A percentile compares a stretch with the other conserved stretches of the same genome.
These are phyloP conservation scores for Dunaliella primolecta DNA, from an alignment of 139 green algal species.

Conservation along the genomic window DNA sequence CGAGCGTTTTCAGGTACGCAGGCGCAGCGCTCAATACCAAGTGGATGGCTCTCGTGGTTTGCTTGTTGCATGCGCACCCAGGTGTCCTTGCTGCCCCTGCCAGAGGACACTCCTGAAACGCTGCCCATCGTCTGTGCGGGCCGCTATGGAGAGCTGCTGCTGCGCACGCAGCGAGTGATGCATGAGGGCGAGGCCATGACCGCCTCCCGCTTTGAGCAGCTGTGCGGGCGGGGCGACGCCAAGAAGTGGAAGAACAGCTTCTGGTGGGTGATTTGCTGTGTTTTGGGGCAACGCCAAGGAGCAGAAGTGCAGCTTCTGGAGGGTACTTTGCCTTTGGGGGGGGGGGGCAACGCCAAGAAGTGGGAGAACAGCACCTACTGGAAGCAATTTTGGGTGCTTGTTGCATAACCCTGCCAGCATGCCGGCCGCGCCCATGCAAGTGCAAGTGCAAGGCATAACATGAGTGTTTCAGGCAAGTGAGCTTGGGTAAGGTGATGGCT, in stretches of 20 bases:
- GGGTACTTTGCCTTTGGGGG: slow-evolving; percentile 54
- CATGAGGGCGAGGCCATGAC: slow-evolving; percentile 52
- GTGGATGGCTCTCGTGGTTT: no score
- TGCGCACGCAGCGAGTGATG: slow-evolving; percentile 66
- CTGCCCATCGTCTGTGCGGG: slow-evolving; percentile 65
- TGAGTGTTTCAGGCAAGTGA: no score
- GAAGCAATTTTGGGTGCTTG: no score
- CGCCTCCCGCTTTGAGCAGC: slow-evolving; percentile 66
- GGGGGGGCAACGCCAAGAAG: slow-evolving; percentile 82
- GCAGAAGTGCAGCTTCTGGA: neutral
- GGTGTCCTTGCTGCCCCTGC: slow-evolving; percentile 65
- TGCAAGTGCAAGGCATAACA: no score
- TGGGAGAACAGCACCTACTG: slow-evolving; percentile 79
- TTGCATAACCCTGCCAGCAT: no score
- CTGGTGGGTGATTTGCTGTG: slow-evolving; percentile 28
- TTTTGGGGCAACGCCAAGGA: neutral
- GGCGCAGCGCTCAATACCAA: no score
- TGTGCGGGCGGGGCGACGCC: slow-evolving; percentile 73
- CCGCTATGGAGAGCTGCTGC: slow-evolving; percentile 37
- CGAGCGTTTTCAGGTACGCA: no score
- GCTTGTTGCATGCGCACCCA: no score
- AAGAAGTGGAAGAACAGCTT: slow-evolving; percentile 90
- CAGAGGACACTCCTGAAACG: slow-evolving; percentile 50
- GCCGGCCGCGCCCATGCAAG: no score
- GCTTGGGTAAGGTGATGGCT: no score